Evolutionary conservation across 2,329 filamentous ascomycete species (phyloP).

Genomic region (Scedosporium boydii): DNA sequence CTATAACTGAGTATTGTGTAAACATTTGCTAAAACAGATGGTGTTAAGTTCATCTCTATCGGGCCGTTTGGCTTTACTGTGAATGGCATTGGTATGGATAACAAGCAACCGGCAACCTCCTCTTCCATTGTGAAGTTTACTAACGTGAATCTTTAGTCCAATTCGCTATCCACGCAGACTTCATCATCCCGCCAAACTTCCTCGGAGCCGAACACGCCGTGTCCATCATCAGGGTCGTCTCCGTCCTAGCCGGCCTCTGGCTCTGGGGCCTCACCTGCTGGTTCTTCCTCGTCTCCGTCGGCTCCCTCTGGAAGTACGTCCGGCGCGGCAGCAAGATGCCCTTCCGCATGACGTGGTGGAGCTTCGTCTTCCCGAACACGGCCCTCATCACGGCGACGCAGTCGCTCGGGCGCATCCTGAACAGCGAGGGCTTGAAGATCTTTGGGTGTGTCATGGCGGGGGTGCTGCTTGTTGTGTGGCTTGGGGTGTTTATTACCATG

Average conservation of each 20-base stretch:
- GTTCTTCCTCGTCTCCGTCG: conserved; percentile 76
- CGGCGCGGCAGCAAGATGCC: conserved; percentile 45
- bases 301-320: conserved; percentile 62
- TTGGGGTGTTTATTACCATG: conserved; percentile 62
- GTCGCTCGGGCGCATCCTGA: conserved; percentile 54
- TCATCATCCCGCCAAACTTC: conserved; percentile 33
- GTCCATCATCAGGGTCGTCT: conserved; percentile 35
- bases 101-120: background rate
- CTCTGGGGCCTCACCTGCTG: conserved; percentile 75
- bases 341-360: conserved; percentile 82
- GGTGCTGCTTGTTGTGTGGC: conserved; percentile 58
- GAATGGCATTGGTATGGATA: conserved; percentile 29
- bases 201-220: conserved; percentile 30
- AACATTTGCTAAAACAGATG: conserved; percentile 17
- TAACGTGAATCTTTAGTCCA: conserved; percentile 18
- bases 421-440: conserved; percentile 50
- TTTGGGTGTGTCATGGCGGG: conserved; percentile 59
- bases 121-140: no score
- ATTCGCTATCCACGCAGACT: conserved; percentile 31
- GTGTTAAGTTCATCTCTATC: conserved; percentile 59
- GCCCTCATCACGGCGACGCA: conserved; percentile 67
- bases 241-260: conserved; percentile 62
- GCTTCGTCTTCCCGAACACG: conserved; percentile 74
- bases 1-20: conserved; percentile 10
- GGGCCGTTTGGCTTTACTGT: conserved; percentile 59